Evolutionary conservation across 1,284 basidiomycete genomes (phyloP), one percentile per base, ranked within the genome.

Genomic region (Heterobasidion parviporum): DNA sequence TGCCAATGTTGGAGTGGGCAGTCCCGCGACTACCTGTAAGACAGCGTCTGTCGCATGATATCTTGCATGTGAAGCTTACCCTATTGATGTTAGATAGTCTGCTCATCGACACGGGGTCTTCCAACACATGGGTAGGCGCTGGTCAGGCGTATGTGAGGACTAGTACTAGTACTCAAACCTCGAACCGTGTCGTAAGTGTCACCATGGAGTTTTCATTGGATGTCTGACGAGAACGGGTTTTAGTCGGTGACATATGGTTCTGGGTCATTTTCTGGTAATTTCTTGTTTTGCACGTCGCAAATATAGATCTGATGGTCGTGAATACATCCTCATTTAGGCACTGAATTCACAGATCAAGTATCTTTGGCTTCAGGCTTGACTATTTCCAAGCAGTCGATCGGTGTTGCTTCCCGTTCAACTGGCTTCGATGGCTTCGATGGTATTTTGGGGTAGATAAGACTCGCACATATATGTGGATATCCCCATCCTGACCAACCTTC

Each of bases 61-160:
- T 26, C 26, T 26, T 26, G 26, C 6, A 26, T 26, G 26, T 26
- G 26, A 26, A 26, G 26, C 26, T 26, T 26, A 26, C 4, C 26
- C 26, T 26, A 26, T 26, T 26, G 26, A 26, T 15, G 33, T 16
- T 50, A 70, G 70, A 68, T 57, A 57, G 57, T 16, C 61, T 71
- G 33, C 50, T 72, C 35, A 49, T 62, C 16, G 60, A 62, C 32
- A 60, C 60, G 57, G 70, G 69, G 10, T 70, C 68, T 53, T 83
- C 83, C 38, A 85, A 84, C 71, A 87, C 82, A 12, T 87, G 85
- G 85, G 70, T 87, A 48, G 83, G 84, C 35, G 80, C 84, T 34
- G 62, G 50, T n/a, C 70, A 60, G 32, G 8, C 68, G 2, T 87
- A 80, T 61, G 66, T 66, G n/a, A 57, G 58, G 58, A 84, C 83